Conservation (phyloP, 2,329 filamentous ascomycete genomes). For the Xylariaceae sp. region DNA sequence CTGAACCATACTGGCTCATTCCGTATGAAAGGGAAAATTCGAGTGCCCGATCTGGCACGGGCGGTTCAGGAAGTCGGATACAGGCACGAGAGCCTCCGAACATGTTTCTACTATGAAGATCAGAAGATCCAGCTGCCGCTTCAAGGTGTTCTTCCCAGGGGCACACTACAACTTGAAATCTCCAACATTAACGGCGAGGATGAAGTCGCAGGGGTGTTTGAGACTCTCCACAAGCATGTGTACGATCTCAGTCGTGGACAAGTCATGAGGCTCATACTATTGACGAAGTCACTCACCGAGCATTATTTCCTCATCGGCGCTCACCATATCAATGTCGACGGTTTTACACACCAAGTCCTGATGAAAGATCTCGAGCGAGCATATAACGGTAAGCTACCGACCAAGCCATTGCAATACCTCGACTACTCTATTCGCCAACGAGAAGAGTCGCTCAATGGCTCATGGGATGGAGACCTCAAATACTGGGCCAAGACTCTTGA, state of each 20-base stretch:
- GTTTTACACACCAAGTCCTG: too few species aligned
- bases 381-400: too few species aligned
- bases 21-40: constrained; percentile 5
- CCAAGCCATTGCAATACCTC: too few species aligned
- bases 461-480: too few species aligned
- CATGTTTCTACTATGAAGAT: constrained; percentile 5
- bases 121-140: background rate
- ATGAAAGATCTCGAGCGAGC: too few species aligned
- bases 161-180: constrained; percentile 1
- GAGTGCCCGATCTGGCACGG: background rate
- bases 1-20: constrained; percentile 10
- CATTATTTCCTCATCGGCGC: constrained; percentile 19
- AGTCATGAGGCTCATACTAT: constrained; percentile 13
- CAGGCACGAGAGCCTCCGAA: constrained; percentile 16
- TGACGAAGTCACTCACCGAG: constrained; percentile 3
- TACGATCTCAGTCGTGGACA: constrained; percentile 21
- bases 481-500: too few species aligned
- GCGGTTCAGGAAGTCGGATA: constrained; percentile 9
- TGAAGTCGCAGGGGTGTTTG: too few species aligned
- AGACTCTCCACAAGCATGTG: constrained; percentile 4
- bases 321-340: constrained; percentile 21
- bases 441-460: too few species aligned
- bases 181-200: background rate
- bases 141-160: background rate
- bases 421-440: too few species aligned